Evolutionary conservation across 1,139 yeast genomes (phyloP), one percentile per base, ranked within the genome.

Genomic region (Yueomyces sp.): DNA sequence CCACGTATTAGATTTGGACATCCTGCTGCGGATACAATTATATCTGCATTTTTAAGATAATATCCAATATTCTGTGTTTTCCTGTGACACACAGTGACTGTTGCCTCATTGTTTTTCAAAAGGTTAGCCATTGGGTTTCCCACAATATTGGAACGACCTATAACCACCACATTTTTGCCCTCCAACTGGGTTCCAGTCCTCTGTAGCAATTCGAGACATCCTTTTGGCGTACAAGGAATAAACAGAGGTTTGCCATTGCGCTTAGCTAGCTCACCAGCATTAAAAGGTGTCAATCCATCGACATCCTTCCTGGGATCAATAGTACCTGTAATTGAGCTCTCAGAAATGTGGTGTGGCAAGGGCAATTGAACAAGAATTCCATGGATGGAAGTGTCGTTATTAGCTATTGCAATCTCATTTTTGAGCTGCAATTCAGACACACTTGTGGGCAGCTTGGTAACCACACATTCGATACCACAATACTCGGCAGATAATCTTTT

Each of bases 141-240:
- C 34, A 82, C 93, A 50, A 82, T 82, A 61, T 82, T 89, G 8
- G 89, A 81, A 60, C 93, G 72, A 37, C 93, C 93, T 51, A 83
- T 65, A 9, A 82, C 87, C 39, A 81, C 91, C 2, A 86, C 91
- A 53, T 74, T 73, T 52, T 80, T 78, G 43, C 91, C 91, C 43
- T 71, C 60, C 47, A 81, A 63, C 29, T 65, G 63, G 40, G 78
- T 66, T 2, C 80, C 77, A 27, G 84, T 75, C 48, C 81, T 75
- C 54, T 78, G 73, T 53, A 82, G 67, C 55, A 82, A 65, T 56
- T 76, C 79, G 60, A 82, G 75, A 45, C 81, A 75, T 44, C 91
- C 93, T 57, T 76, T 75, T 42, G 93, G 93, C 9, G 93, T 82
- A 59, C 93, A 82, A 38, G 93, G 93, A 50, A 77, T 70, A 60